Percentiles rank a stretch among this genome's conserved stretches.
These are phyloP conservation scores for Xylariales sp. DNA, from an alignment of 2,329 filamentous ascomycete genomes.

Conservation along the genomic window DNA sequence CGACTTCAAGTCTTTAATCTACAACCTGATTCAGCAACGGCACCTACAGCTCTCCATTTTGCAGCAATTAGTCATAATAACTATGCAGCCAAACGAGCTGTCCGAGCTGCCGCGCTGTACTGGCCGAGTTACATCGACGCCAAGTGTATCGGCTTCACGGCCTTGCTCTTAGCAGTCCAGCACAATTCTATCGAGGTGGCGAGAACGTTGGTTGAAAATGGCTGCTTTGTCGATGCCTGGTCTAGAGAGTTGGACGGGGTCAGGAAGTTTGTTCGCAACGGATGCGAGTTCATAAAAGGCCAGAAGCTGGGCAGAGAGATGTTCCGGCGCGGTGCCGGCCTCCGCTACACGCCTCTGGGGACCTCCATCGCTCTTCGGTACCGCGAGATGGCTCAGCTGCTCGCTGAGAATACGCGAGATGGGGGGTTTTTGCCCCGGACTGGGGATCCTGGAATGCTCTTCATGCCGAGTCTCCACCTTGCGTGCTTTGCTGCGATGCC, in stretches of 20 bases:
- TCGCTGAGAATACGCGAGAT: slow-evolving; percentile 1
- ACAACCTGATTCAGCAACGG: not conserved
- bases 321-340: not conserved
- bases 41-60: not conserved
- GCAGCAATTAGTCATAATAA: not conserved
- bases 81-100: not conserved
- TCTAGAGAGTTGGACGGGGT: not conserved
- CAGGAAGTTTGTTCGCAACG: not conserved
- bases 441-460: too few species aligned
- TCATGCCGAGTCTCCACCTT: not conserved
- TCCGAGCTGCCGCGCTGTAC: not conserved
- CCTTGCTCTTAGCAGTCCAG: not conserved
- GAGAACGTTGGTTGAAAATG: not conserved
- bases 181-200: not conserved
- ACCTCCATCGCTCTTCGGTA: not conserved
- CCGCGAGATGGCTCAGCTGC: not conserved
- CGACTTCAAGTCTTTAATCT: not conserved
- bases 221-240: slow-evolving; percentile 4
- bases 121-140: slow-evolving; percentile 3
- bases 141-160: not conserved
- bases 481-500: slow-evolving; percentile 3
- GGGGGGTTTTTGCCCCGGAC: too few species aligned
- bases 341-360: not conserved
- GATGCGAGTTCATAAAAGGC: not conserved
- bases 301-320: not conserved